Base-by-base conservation (phyloP, 305 asterid species). In the Solanum chacoense region DNA sequence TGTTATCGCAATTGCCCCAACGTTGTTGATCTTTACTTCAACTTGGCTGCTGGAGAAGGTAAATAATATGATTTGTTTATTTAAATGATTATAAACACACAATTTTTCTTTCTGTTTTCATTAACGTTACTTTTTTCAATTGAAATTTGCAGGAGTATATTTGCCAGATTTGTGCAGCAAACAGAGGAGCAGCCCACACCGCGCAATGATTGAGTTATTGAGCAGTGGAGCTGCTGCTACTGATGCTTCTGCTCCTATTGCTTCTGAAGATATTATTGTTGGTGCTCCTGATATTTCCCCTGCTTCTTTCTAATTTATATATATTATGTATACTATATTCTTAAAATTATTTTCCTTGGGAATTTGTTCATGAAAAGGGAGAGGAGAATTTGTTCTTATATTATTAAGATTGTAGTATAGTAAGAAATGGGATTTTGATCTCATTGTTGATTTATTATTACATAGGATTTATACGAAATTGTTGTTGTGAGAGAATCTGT, bases 11-110 rank as follows among this genome's bases (percentile, higher is more conserved):
- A 93, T 14, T 96, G 98, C 89, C 95, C 93, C n/a, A 96, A 96
- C 91, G 89, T 95, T 34, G 93, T 95, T 89, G 98, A 95, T 80
- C 95, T 95, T n/a, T 94, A 93, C 90, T 95, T 93, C 93, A 93
- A 95, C 73, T 94, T 96, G 42, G 98, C 98, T 10, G 96, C 95
- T 18, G 95, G 97, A 28, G 98, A 96, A 93, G 98, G 98, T 96
- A 93, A 35, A 22, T 20, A 59, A 8, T 16, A 3, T 2, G 1
- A 29, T 63, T 8, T 59, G 69, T 59, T 59, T 59, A 59, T 59
- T 59, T 59, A 20, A 20, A 59, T 20, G 65, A 55, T 18, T 59
- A 59, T 8, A 8, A 11, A 20, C n/a, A 2, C 24, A 20, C 24
- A 20, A 0, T 72, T 13, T 26, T 71, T 3, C 35, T 20, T 55